Evolutionary conservation across 1,139 yeast genomes (phyloP).

Genomic region (Pichia sp.): DNA sequence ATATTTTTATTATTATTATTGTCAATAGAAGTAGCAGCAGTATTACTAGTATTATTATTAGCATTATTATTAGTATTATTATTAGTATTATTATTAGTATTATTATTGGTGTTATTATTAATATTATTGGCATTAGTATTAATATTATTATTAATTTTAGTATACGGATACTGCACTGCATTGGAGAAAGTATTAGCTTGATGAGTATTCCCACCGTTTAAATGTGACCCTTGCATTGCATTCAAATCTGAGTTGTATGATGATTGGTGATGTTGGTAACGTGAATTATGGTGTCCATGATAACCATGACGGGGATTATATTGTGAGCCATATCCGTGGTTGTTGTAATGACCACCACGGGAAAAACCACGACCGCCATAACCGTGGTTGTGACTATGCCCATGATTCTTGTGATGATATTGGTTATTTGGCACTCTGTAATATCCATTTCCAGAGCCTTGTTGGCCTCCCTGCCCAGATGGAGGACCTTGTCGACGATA

Average conservation of each 20-base stretch:
- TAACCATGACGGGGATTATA: constrained; percentile 10
- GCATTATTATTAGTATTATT: no score
- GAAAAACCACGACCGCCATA: not conserved
- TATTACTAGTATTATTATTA: no score
- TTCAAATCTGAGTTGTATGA: not conserved
- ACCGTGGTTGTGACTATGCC: not conserved
- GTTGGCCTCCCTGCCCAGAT: constrained; percentile 2
- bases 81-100: no score
- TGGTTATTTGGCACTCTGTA: constrained; percentile 7
- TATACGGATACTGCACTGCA: no score
- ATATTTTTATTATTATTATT: not conserved
- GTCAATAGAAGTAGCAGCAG: no score
- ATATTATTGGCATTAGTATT: no score
- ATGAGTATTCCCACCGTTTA: no score
- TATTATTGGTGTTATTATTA: no score
- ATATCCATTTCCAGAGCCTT: constrained; percentile 8
- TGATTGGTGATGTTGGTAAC: constrained; percentile 3
- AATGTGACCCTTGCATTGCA: not conserved
- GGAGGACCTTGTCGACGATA: constrained; percentile 10
- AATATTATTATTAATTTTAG: no score
- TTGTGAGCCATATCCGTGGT: constrained; percentile 3
- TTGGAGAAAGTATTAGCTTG: no score
- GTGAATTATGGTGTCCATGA: constrained; percentile 3
- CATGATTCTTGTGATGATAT: constrained; percentile 6
- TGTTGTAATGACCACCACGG: constrained; percentile 1